These are phyloP conservation scores for Saccharomycopsis lassenensis DNA, from an alignment of 805 yeast genomes.

Conservation along the genomic window DNA sequence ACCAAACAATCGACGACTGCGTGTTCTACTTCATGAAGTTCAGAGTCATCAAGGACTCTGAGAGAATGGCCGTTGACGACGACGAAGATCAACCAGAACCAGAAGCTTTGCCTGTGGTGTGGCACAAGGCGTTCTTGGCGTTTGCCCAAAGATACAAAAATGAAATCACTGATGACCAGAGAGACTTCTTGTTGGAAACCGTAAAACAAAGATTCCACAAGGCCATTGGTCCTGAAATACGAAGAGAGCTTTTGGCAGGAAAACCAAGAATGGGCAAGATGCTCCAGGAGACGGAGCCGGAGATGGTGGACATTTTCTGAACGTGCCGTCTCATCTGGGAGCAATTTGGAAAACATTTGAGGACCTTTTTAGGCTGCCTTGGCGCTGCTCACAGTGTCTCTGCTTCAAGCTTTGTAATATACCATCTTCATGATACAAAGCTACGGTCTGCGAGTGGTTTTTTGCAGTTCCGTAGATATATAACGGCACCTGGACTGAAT, in stretches of 20 bases:
- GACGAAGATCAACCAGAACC: slow-evolving; percentile 22
- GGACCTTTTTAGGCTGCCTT: no score
- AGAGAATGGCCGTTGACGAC: slow-evolving; percentile 27
- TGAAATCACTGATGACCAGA: slow-evolving; percentile 97
- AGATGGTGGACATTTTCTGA: slow-evolving; percentile 20
- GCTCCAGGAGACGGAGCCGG: slow-evolving; percentile 21
- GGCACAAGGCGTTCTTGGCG: slow-evolving; percentile 94
- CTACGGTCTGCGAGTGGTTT: no score
- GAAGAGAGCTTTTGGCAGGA: slow-evolving; percentile 89
- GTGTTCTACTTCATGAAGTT: slow-evolving; percentile 93
- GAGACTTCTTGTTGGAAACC: slow-evolving; percentile 87
- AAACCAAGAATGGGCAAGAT: slow-evolving; percentile 40
- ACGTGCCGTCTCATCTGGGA: no score
- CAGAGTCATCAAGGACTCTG: slow-evolving; percentile 41
- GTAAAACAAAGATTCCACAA: slow-evolving; percentile 82
- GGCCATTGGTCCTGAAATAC: slow-evolving; percentile 84
- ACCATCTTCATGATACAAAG: no score
- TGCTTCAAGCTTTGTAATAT: no score
- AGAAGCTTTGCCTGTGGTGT: slow-evolving; percentile 68
- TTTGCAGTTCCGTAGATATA: no score
- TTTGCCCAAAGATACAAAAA: slow-evolving; percentile 95
- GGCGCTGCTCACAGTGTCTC: no score
- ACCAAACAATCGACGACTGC: slow-evolving; percentile 87
- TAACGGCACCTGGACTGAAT: no score
- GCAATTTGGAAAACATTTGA: no score